phyloP scores from a whole-genome alignment of 768 basidiomycete species.

The Suillus placidus region DNA sequence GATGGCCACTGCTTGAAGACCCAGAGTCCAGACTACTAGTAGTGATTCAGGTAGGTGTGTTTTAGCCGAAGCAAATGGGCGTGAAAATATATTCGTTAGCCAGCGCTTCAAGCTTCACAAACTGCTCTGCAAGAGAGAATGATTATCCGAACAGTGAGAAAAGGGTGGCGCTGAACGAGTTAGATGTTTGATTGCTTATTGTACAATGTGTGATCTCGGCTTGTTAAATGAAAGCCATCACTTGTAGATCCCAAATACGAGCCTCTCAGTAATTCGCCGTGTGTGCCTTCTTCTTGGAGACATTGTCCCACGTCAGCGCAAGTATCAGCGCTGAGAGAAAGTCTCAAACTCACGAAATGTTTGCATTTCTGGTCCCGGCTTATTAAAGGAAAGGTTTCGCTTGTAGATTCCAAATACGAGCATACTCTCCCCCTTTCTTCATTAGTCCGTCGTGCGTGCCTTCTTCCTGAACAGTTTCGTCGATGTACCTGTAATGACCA shows the following conservation, averaged over 20 bases:
- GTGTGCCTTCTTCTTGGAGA: too few species aligned
- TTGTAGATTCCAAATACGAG: slow-evolving; percentile 59
- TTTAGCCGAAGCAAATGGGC: too few species aligned
- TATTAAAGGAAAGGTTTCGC: slow-evolving; percentile 63
- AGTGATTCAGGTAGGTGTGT: too few species aligned
- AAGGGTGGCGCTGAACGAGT: slow-evolving; percentile 51
- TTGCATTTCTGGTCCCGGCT: too few species aligned
- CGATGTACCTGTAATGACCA: slow-evolving; percentile 58
- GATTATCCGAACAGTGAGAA: slow-evolving; percentile 57
- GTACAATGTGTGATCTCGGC: neutral
- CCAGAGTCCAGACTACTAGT: too few species aligned
- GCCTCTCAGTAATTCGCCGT: too few species aligned
- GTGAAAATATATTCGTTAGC: too few species aligned
- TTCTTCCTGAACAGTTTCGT: slow-evolving; percentile 63
- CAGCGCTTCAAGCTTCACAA: slow-evolving; percentile 24
- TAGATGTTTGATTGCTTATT: slow-evolving; percentile 55
- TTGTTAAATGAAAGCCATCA: slow-evolving; percentile 58
- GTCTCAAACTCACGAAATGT: too few species aligned
- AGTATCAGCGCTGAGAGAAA: slow-evolving; percentile 39
- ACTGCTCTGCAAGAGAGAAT: slow-evolving; percentile 55
- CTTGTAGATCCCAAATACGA: slow-evolving; percentile 50
- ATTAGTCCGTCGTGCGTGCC: slow-evolving; percentile 69
- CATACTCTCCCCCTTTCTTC: slow-evolving; percentile 17
- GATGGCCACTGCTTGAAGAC: too few species aligned
- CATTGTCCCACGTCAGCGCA: slow-evolving; percentile 46